Conservation (phyloP, 2,329 filamentous ascomycete genomes). For the Fusarium duplospermum region DNA sequence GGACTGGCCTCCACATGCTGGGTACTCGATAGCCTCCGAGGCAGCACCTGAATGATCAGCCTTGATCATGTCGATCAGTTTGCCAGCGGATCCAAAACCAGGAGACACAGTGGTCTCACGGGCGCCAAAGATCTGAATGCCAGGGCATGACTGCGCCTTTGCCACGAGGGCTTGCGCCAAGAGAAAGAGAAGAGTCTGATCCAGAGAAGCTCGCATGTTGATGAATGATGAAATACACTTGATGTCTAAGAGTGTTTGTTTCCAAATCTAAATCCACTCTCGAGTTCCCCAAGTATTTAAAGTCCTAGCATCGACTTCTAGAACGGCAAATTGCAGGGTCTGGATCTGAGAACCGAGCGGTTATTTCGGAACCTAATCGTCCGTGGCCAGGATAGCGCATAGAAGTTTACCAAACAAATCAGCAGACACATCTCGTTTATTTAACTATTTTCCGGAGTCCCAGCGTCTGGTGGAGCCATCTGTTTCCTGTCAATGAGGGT, state of each 20-base stretch:
- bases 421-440: neutral
- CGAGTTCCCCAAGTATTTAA: neutral
- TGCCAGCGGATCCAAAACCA: slow-evolving; percentile 63
- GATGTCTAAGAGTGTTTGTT: neutral
- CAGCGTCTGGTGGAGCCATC: neutral
- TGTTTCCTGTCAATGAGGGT: neutral
- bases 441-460: neutral
- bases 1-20: slow-evolving; percentile 71
- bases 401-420: neutral
- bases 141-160: slow-evolving; percentile 49
- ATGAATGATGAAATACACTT: neutral
- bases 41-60: slow-evolving; percentile 62
- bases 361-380: neutral
- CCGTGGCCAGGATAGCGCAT: neutral
- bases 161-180: slow-evolving; percentile 14
- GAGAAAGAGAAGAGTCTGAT: slow-evolving; percentile 11
- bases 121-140: slow-evolving; percentile 59
- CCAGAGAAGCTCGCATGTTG: slow-evolving; percentile 25
- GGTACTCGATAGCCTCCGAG: slow-evolving; percentile 66
- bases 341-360: neutral
- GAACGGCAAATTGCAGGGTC: neutral
- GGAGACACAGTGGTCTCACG: slow-evolving; percentile 61
- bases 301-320: neutral
- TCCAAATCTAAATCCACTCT: neutral
- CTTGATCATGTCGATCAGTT: slow-evolving; percentile 62